Evolutionary conservation across 768 basidiomycete species (phyloP), one percentile per base, ranked within the genome.

Genomic region (Tremella yokohamensis): DNA sequence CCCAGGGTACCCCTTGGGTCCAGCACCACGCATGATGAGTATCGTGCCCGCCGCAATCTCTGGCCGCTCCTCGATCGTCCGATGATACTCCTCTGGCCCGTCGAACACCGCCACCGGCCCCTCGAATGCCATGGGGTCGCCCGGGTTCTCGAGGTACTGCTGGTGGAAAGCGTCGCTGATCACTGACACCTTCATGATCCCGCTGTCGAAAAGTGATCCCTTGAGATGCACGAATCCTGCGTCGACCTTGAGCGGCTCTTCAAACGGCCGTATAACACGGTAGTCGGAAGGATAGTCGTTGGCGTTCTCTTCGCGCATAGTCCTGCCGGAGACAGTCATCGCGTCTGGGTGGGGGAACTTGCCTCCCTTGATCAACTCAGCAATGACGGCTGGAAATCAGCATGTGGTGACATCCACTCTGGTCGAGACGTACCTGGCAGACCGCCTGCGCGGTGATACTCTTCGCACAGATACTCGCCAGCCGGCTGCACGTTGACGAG

Each of bases 1-100:
- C 1, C 72, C 73, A 1, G 70, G 70, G 40, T 73, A 71, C 12
- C 74, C 74, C 13, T 60, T 42, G 0, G 74, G 74, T 48, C 74
- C 74, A 20, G 74, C 74, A 13, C 74, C 74, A 34, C 73, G 54
- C 70, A 76, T 76, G 54, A 76, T 68, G 16, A 76, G 57, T 18
- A 76, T 76, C 1, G 70, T 72, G 13, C 68, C 64, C 19, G 57
- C 66, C 7, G 52, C 40, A 55, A 74, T 72, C 12, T 57, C 52
- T 0, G 54, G 50, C 7, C 52, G 45, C 18, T 53, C 44, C 40
- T 76, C 73, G 54, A 76, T 69, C 11, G 62, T 42, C 18, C 64
- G 62, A 49, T 76, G 74, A 57, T 74, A 76, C 37, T 76, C 70
- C 51, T 76, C 74, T 2, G 74, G 74, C 13, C 74, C 74, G 40